Evolutionary conservation across 208 protist genomes (phyloP), one percentile per base, ranked within the genome.

Genomic region (Crithidia mellificae): DNA sequence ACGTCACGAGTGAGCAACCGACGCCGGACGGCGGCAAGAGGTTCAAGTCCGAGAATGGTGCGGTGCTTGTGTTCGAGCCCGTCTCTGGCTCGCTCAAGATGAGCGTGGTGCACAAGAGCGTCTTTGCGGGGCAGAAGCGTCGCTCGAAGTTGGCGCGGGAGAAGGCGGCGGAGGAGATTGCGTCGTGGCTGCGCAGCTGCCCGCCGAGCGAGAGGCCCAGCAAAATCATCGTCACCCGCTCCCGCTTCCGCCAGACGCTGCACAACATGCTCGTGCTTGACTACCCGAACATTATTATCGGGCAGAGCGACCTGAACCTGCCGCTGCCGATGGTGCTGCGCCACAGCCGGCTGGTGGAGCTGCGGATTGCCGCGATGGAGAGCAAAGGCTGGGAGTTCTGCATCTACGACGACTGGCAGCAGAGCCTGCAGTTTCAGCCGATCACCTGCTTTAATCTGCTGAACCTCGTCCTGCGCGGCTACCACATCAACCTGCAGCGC

Each of bases 361-460:
- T 99, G 22, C 99, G 99, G 68, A 92, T 99, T 22, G 98, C 98
- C 71, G 98, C 99, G 14, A 99, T 98, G 12, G 98, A 99, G 85
- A 99, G 99, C 49, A 95, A 98, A 64, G 97, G 99, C 74, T 88
- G 98, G 62, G 85, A 99, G 50, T 99, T 99, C 80, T 99, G 99
- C 85, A 77, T 99, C 32, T 99, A 99, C 90, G 99, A 99, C 83
- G 99, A 99, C 85, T 99, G 99, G 99, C 92, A 99, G 41, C 89
- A 98, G 63, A 74, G 66, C 38, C 56, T 88, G 63, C 95, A 95
- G 36, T 98, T 99, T 58, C 97, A 98, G 54, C 92, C 96, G 11
- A 99, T 98, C 87, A 99, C 99, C 20, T 99, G 98, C 51, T 99
- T 99, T 82, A 97, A 96, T 50, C 77, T 99, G 56, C 84, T 99